phyloP scores from a whole-genome alignment of 2,329 filamentous ascomycete genomes.

The Colletotrichum phormii region DNA sequence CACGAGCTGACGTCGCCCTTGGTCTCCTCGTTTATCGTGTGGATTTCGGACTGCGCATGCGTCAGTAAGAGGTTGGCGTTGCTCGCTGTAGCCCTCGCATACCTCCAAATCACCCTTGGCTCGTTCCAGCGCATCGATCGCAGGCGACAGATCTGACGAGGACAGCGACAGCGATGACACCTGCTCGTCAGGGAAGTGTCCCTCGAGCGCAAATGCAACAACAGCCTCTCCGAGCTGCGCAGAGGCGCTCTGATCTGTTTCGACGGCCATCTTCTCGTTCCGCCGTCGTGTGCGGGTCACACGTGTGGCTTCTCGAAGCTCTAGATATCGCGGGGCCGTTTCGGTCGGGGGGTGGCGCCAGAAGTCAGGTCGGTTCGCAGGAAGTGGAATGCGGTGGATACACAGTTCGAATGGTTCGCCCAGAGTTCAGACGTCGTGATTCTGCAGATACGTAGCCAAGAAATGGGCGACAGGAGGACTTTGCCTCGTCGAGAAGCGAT shows the following conservation, averaged over 20 bases:
- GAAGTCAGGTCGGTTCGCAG: background rate
- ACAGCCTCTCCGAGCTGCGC: conserved; percentile 52
- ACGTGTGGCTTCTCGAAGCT: conserved; percentile 10
- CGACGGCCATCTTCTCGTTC: conserved; percentile 44
- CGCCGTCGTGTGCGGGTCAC: background rate
- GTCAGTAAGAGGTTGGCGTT: background rate
- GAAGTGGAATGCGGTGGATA: background rate
- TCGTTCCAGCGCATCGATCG: conserved; percentile 51
- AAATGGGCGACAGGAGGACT: background rate
- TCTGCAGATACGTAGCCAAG: background rate
- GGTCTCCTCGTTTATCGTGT: conserved; percentile 79
- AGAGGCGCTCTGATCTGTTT: conserved; percentile 41
- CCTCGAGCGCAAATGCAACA: conserved; percentile 53
- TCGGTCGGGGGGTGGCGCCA: background rate
- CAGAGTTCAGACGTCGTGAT: background rate
- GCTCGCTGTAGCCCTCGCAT: conserved; percentile 10
- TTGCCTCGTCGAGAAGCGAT: conserved; percentile 17
- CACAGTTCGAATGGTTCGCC: background rate
- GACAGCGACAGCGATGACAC: conserved; percentile 50
- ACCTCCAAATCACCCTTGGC: conserved; percentile 55
- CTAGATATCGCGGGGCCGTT: background rate
- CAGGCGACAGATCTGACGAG: conserved; percentile 51
- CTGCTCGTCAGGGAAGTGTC: conserved; percentile 54
- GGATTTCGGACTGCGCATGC: conserved; percentile 73
- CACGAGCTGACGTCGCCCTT: conserved; percentile 86